Percentiles rank a stretch among this genome's conserved stretches.
Conservation (phyloP, 2,329 filamentous ascomycete genomes). For the Trichocomaceae sp. region DNA sequence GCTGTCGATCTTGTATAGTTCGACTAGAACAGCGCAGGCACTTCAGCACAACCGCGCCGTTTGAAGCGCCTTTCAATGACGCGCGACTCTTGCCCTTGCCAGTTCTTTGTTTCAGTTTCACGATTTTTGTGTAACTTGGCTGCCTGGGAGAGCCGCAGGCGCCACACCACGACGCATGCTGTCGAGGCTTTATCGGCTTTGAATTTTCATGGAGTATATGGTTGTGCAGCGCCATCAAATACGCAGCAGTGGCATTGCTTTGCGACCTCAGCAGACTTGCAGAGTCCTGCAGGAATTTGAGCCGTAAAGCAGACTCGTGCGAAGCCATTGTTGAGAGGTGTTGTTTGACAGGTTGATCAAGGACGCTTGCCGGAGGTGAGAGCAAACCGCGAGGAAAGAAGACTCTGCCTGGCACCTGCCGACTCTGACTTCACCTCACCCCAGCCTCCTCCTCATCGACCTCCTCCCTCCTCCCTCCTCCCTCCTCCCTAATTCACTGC, state of each 20-base stretch:
- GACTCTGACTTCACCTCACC: not conserved
- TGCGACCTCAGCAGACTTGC: conserved; percentile 25
- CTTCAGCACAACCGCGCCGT: conserved; percentile 29
- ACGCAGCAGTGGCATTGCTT: conserved; percentile 36
- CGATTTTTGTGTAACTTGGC: conserved; percentile 25
- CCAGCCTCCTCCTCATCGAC: no score
- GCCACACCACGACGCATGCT: conserved; percentile 31
- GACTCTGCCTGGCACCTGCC: no score
- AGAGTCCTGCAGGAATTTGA: conserved; percentile 34
- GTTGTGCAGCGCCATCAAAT: conserved; percentile 35
- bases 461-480: not conserved
- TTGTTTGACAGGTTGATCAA: not conserved
- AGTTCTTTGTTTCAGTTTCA: conserved; percentile 20
- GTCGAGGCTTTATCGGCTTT: conserved; percentile 26
- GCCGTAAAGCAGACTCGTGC: conserved; percentile 18
- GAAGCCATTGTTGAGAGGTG: conserved; percentile 16
- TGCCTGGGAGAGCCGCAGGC: conserved; percentile 36
- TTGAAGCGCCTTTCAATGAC: conserved; percentile 12
- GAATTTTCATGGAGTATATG: conserved; percentile 28
- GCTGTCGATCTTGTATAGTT: conserved; percentile 18
- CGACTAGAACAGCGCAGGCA: conserved; percentile 33
- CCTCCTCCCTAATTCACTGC: not conserved
- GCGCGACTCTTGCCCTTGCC: conserved; percentile 7
- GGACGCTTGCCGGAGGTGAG: not conserved
- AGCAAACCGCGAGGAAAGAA: not conserved